A percentile compares a stretch with the other conserved stretches of the same genome.
phyloP scores from a whole-genome alignment of 306 rosid species.

The Casuarina glauca region DNA sequence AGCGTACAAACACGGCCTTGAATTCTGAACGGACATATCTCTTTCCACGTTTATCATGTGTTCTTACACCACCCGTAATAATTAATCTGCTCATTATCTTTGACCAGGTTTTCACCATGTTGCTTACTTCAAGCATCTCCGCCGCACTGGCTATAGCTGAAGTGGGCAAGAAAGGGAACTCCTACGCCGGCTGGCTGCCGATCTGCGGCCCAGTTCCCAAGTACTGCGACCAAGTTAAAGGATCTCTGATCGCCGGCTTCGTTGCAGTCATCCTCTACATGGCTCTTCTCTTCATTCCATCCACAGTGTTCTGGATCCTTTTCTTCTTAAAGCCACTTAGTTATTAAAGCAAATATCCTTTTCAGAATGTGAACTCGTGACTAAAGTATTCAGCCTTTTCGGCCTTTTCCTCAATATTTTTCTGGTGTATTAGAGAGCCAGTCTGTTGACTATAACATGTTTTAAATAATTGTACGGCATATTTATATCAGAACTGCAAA shows the following conservation, averaged over 20 bases:
- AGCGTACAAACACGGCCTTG: not conserved
- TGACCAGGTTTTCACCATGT: slow-evolving; percentile 53
- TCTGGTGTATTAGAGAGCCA: not conserved
- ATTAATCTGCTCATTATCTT: slow-evolving; percentile 4
- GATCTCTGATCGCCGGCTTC: slow-evolving; percentile 54
- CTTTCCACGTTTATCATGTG: too few relatives aligned
- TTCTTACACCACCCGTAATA: too few relatives aligned
- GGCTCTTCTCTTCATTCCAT: slow-evolving; percentile 51
- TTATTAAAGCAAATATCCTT: too few relatives aligned
- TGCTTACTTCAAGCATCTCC: slow-evolving; percentile 62
- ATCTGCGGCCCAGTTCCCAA: slow-evolving; percentile 62
- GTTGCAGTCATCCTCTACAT: slow-evolving; percentile 39
- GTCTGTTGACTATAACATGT: not conserved
- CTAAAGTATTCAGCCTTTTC: not conserved
- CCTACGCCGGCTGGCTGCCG: slow-evolving; percentile 76
- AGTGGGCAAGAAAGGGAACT: slow-evolving; percentile 74
- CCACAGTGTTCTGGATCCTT: not conserved
- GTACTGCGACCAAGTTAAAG: slow-evolving; percentile 56
- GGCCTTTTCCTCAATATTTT: not conserved
- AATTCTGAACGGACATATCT: not conserved
- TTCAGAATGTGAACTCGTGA: too few relatives aligned
- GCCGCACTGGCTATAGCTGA: slow-evolving; percentile 72
- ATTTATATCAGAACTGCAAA: too few relatives aligned
- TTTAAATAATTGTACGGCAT: not conserved
- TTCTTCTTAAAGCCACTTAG: slow-evolving; percentile 18